Percentiles rank a stretch among this genome's conserved stretches.
These are phyloP conservation scores for Erodium texanum DNA, from an alignment of 441 rosid genomes.

Conservation along the genomic window DNA sequence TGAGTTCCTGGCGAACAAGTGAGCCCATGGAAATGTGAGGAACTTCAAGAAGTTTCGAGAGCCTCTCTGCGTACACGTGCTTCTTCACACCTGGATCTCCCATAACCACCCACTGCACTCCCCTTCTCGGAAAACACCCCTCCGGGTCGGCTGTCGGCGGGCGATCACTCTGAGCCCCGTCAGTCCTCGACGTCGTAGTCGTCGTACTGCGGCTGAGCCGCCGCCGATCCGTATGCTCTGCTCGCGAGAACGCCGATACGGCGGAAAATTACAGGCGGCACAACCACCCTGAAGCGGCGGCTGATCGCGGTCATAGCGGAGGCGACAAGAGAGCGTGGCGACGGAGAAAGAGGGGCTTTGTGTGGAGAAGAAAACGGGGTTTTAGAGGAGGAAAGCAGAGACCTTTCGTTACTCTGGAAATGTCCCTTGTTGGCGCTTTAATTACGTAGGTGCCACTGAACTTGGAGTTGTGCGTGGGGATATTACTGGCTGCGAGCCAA, in stretches of 20 bases:
- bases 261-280: slow-evolving; percentile 20
- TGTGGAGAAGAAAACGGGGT: slow-evolving; percentile 9
- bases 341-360: slow-evolving; percentile 6
- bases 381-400: neutral
- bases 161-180: slow-evolving; percentile 2
- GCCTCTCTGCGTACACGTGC: slow-evolving; percentile 62
- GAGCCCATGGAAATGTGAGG: slow-evolving; percentile 92
- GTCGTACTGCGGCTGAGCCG: slow-evolving; percentile 44
- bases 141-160: slow-evolving; percentile 22
- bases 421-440: neutral
- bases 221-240: slow-evolving; percentile 44
- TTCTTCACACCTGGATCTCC: slow-evolving; percentile 67
- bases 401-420: neutral
- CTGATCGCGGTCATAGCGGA: slow-evolving; percentile 47
- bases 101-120: slow-evolving; percentile 89
- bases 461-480: neutral
- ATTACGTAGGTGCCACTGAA: neutral
- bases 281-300: slow-evolving; percentile 37
- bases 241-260: neutral
- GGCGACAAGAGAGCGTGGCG: slow-evolving; percentile 11
- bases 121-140: slow-evolving; percentile 43
- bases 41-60: slow-evolving; percentile 67
- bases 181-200: slow-evolving; percentile 35
- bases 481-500: neutral
- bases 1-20: slow-evolving; percentile 77